These are phyloP conservation scores for Jacaranda copaia DNA, from an alignment of 257 asterid species.

Conservation along the genomic window DNA sequence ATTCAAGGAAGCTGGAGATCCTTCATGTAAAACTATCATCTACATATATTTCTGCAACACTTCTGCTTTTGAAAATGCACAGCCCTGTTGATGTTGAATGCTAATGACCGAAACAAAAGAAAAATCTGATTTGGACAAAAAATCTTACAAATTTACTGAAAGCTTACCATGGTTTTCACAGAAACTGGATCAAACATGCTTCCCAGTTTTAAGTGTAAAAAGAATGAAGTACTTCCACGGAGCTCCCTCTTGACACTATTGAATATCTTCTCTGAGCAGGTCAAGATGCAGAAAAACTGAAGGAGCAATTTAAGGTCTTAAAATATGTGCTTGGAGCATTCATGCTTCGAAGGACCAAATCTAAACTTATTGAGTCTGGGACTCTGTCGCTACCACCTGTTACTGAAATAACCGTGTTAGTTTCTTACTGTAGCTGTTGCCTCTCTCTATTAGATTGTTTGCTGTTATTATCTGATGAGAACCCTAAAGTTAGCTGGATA, in stretches of 20 bases:
- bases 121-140: slow-evolving; percentile 9
- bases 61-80: slow-evolving; percentile 14
- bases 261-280: slow-evolving; percentile 53
- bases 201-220: not conserved
- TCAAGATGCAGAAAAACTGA: slow-evolving; percentile 58
- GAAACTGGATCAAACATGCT: slow-evolving; percentile 10
- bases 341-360: slow-evolving; percentile 97
- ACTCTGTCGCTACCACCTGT: slow-evolving; percentile 83
- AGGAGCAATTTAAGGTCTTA: slow-evolving; percentile 65
- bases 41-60: slow-evolving; percentile 10
- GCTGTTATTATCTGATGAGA: slow-evolving; percentile 25
- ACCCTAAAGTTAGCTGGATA: slow-evolving; percentile 21
- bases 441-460: slow-evolving; percentile 9
- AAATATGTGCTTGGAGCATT: slow-evolving; percentile 83
- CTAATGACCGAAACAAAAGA: not conserved
- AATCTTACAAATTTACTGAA: not conserved
- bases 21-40: slow-evolving; percentile 59
- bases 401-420: slow-evolving; percentile 91
- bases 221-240: slow-evolving; percentile 18
- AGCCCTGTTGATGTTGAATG: slow-evolving; percentile 10
- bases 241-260: slow-evolving; percentile 28
- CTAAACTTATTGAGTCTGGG: slow-evolving; percentile 80
- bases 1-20: slow-evolving; percentile 92
- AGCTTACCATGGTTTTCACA: slow-evolving; percentile 11
- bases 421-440: slow-evolving; percentile 38